These are phyloP conservation scores for Amaranthus tricolor DNA, from an alignment of 179 eudicot genomes.

Conservation along the genomic window DNA sequence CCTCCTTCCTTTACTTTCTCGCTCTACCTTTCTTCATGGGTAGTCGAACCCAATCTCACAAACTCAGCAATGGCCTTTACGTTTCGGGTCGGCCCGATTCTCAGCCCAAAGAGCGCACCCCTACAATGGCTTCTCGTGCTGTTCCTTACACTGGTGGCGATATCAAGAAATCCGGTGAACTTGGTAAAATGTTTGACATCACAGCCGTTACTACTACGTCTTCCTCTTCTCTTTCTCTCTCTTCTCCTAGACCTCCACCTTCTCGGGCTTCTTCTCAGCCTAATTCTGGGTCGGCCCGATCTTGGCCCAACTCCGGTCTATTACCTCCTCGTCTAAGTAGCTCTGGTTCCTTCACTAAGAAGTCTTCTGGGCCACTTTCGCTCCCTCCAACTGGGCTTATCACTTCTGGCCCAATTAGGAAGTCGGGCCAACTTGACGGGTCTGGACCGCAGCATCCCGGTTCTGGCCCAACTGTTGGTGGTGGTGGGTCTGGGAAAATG, in stretches of 20 bases:
- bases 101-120: slow-evolving; percentile 41
- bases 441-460: slow-evolving; percentile 8
- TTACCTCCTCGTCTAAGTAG: slow-evolving; percentile 24
- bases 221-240: slow-evolving; percentile 33
- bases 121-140: slow-evolving; percentile 52
- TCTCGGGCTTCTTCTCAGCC: slow-evolving; percentile 38
- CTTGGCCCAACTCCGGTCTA: slow-evolving; percentile 54
- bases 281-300: slow-evolving; percentile 64
- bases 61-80: slow-evolving; percentile 68
- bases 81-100: slow-evolving; percentile 72
- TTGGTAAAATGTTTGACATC: slow-evolving; percentile 76
- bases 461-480: slow-evolving; percentile 11
- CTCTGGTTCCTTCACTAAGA: slow-evolving; percentile 52
- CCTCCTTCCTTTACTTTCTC: neutral
- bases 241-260: slow-evolving; percentile 18
- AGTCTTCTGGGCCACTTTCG: slow-evolving; percentile 54
- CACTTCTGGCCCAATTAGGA: slow-evolving; percentile 66
- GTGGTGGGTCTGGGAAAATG: slow-evolving; percentile 32
- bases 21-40: slow-evolving; percentile 28
- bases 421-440: slow-evolving; percentile 35
- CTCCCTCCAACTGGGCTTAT: slow-evolving; percentile 80
- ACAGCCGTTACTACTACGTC: slow-evolving; percentile 18
- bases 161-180: slow-evolving; percentile 74
- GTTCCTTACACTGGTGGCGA: slow-evolving; percentile 86
- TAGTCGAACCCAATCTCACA: slow-evolving; percentile 61